phyloP scores from a whole-genome alignment of 148 eudicot genomes.

The Chenopodium album region DNA sequence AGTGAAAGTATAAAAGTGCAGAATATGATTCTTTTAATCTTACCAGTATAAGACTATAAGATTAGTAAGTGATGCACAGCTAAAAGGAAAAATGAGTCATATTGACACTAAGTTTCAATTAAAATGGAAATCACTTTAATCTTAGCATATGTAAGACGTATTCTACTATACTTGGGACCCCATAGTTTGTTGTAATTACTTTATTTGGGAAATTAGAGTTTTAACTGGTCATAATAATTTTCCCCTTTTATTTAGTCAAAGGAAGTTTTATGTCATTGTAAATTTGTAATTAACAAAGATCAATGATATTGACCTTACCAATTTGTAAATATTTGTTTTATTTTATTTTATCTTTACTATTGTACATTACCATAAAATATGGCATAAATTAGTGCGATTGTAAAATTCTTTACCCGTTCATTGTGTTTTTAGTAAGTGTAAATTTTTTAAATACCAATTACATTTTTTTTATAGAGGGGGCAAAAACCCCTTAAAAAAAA shows the following conservation, averaged over 20 bases:
- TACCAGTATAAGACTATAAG: background rate
- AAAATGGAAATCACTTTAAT: slow-evolving; percentile 1
- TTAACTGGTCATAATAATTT: background rate
- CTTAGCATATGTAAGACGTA: slow-evolving; percentile 7
- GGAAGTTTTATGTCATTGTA: background rate
- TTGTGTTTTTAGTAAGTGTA: background rate
- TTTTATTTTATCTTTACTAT: too few species aligned
- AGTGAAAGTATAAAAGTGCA: slow-evolving; percentile 13
- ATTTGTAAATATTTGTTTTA: too few species aligned
- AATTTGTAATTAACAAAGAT: background rate
- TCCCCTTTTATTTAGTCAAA: background rate
- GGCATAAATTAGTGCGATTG: background rate
- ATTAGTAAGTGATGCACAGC: slow-evolving; percentile 18
- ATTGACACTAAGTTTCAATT: background rate
- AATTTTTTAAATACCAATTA: too few species aligned
- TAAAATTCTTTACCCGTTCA: background rate
- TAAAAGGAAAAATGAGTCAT: slow-evolving; percentile 4
- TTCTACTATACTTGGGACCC: background rate
- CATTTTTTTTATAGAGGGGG: background rate
- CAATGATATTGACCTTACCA: too few species aligned
- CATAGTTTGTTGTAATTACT: background rate
- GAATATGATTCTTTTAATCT: slow-evolving; percentile 8
- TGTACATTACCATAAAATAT: background rate
- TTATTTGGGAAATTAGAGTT: background rate
- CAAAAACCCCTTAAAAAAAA: too few species aligned